Evolutionary conservation across 23 red algal genomes (phyloP).

Genomic region (Agarophyton chilense): DNA sequence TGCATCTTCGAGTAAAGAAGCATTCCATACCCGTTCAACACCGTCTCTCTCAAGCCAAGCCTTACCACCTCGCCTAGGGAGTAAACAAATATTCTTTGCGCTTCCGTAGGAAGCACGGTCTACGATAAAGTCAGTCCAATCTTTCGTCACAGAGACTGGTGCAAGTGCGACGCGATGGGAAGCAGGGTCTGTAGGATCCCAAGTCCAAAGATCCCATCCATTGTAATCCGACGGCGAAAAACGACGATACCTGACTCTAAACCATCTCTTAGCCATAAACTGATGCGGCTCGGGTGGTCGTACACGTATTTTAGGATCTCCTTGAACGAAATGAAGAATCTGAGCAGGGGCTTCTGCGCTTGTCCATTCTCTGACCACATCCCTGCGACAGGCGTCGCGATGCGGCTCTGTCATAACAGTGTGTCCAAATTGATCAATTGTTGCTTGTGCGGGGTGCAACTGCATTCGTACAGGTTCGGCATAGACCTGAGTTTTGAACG

Average conservation of each 20-base stretch:
- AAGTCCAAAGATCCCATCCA: slow-evolving; percentile 63
- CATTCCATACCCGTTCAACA: slow-evolving; percentile 35
- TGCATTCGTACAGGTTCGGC: slow-evolving; percentile 51
- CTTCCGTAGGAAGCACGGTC: slow-evolving; percentile 48
- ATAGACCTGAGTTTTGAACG: slow-evolving; percentile 26
- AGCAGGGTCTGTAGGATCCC: slow-evolving; percentile 43
- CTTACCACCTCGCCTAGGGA: slow-evolving; percentile 35
- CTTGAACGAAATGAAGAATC: slow-evolving; percentile 56
- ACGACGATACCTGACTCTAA: slow-evolving; percentile 48
- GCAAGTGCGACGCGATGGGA: not conserved
- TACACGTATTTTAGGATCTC: slow-evolving; percentile 6
- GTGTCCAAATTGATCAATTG: slow-evolving; percentile 17
- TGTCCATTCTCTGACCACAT: slow-evolving; percentile 44
- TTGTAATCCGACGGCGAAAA: slow-evolving; percentile 33
- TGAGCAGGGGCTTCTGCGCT: slow-evolving; percentile 1
- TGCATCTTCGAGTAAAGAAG: not conserved
- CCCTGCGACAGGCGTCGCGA: slow-evolving; percentile 43
- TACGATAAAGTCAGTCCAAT: slow-evolving; percentile 55
- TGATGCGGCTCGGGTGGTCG: not conserved
- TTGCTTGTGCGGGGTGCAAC: not conserved
- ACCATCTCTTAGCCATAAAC: not conserved
- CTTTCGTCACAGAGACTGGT: slow-evolving; percentile 4
- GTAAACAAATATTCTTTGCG: slow-evolving; percentile 10
- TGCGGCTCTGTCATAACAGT: slow-evolving; percentile 25
- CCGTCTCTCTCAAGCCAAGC: slow-evolving; percentile 51